These are phyloP conservation scores for Zizania palustris DNA, from an alignment of 202 grass and related monocot genomes.

Conservation along the genomic window DNA sequence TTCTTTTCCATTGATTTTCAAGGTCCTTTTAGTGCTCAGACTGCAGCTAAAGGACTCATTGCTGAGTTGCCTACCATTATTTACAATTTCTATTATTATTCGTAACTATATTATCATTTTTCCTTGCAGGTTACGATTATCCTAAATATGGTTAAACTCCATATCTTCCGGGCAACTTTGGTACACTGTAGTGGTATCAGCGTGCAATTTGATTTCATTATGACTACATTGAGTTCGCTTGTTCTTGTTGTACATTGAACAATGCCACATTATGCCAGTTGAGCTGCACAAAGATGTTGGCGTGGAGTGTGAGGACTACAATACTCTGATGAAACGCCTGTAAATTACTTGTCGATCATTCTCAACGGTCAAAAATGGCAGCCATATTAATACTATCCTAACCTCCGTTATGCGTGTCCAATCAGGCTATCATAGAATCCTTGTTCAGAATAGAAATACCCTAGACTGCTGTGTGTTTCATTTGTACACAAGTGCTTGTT, in stretches of 20 bases:
- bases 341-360: background rate
- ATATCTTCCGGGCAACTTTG: background rate
- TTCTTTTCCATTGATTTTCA: background rate
- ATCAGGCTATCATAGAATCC: background rate
- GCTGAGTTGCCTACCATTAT: background rate
- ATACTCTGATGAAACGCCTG: background rate
- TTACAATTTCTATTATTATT: background rate
- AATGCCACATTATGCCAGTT: background rate
- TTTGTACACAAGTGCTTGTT: too few relatives aligned
- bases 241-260: conserved; percentile 14
- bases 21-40: background rate
- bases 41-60: background rate
- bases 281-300: background rate
- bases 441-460: too few relatives aligned
- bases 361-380: background rate
- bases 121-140: background rate
- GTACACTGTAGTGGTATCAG: background rate
- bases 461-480: too few relatives aligned
- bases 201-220: conserved; percentile 4
- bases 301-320: background rate
- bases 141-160: background rate
- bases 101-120: background rate
- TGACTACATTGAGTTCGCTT: background rate
- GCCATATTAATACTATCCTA: background rate
- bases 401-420: background rate